Percentiles rank a stretch among this genome's conserved stretches.
Conservation (phyloP, 2,329 filamentous ascomycete species). For the Aspergillus neotritici region DNA sequence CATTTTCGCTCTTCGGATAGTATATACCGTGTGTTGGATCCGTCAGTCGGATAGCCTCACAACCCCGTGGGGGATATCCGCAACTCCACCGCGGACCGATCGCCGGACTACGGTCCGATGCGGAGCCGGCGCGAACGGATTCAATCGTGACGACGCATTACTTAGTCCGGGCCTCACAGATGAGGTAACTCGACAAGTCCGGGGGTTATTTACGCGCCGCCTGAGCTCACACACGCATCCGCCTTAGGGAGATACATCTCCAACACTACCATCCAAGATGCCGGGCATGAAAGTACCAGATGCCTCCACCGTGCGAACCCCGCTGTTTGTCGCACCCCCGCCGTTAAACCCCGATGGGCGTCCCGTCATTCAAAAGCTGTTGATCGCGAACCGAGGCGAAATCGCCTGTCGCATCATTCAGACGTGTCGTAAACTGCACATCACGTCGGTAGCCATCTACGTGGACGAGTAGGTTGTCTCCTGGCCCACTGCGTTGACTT, state of each 20-base stretch:
- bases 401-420: constrained; percentile 14
- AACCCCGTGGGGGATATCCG: too few species aligned
- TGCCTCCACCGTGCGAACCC: constrained; percentile 8
- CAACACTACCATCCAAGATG: background rate
- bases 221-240: too few species aligned
- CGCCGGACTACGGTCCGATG: background rate
- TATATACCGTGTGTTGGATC: too few species aligned
- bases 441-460: constrained; percentile 18
- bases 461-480: constrained; percentile 12
- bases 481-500: too few species aligned
- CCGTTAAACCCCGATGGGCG: constrained; percentile 11
- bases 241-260: too few species aligned
- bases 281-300: background rate
- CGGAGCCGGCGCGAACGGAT: background rate
- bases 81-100: too few species aligned
- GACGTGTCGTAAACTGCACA: constrained; percentile 16
- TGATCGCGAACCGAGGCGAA: constrained; percentile 26
- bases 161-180: too few species aligned
- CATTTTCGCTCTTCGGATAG: too few species aligned
- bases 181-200: too few species aligned
- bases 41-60: too few species aligned
- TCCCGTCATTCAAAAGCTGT: constrained; percentile 17
- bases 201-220: too few species aligned
- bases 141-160: too few species aligned
- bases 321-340: constrained; percentile 16